Evolutionary conservation across 805 yeast species (phyloP).

Genomic region (Kuraishia floccosa): DNA sequence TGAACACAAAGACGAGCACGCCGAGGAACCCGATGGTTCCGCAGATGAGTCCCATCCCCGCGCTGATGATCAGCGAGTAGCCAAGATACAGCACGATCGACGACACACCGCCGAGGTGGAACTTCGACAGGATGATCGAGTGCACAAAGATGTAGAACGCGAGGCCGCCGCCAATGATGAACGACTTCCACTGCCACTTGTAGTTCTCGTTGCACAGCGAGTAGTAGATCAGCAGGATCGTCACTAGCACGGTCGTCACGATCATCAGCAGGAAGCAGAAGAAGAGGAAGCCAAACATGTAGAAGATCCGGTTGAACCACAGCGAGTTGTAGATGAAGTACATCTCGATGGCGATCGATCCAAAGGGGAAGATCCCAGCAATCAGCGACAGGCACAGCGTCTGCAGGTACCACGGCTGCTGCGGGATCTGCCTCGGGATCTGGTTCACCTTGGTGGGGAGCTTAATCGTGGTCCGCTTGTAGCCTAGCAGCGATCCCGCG

Average conservation of each 20-base stretch:
- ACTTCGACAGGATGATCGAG: slow-evolving; percentile 62
- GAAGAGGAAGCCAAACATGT: slow-evolving; percentile 95
- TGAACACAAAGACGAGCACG: slow-evolving; percentile 61
- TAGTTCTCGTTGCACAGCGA: slow-evolving; percentile 85
- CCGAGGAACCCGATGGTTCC: slow-evolving; percentile 83
- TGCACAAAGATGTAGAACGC: slow-evolving; percentile 77
- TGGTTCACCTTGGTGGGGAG: slow-evolving; percentile 85
- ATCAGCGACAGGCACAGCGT: slow-evolving; percentile 56
- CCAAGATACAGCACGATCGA: slow-evolving; percentile 76
- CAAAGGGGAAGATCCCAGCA: slow-evolving; percentile 91
- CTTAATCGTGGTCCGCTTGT: slow-evolving; percentile 32
- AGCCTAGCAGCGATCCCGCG: slow-evolving; percentile 71
- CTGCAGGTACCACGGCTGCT: slow-evolving; percentile 75
- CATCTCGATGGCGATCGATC: slow-evolving; percentile 90
- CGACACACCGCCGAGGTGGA: slow-evolving; percentile 59
- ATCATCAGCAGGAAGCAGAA: slow-evolving; percentile 80
- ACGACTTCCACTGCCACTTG: slow-evolving; percentile 95
- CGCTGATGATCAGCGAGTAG: slow-evolving; percentile 64
- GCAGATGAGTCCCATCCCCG: slow-evolving; percentile 66
- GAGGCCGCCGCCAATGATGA: slow-evolving; percentile 83
- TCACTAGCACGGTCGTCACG: slow-evolving; percentile 68
- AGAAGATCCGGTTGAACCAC: slow-evolving; percentile 90
- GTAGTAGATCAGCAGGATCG: slow-evolving; percentile 73
- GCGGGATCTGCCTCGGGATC: slow-evolving; percentile 93
- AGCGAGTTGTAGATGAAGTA: slow-evolving; percentile 83